Percentiles rank a stretch among this genome's conserved stretches.
Evolutionary conservation across 257 asterid species (phyloP).

Genomic region (Phtheirospermum japonicum): DNA sequence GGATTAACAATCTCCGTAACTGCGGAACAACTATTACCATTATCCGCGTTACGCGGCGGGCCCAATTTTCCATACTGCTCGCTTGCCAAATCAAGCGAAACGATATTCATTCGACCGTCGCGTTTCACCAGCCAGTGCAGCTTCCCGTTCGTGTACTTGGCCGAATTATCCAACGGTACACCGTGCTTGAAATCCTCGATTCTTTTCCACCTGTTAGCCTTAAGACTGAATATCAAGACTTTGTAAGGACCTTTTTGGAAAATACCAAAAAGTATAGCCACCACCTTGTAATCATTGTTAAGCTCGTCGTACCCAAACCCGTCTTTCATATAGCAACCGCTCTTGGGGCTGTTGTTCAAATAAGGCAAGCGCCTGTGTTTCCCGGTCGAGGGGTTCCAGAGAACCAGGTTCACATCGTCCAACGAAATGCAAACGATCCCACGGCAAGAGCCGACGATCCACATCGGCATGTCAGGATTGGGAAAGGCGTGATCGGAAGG

Average conservation of each 20-base stretch:
- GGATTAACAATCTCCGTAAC: slow-evolving; percentile 1
- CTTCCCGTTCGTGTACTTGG: neutral
- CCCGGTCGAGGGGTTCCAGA: slow-evolving; percentile 19
- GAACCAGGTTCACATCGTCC: neutral
- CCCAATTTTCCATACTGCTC: slow-evolving; percentile 14
- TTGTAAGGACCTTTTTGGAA: neutral
- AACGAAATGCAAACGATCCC: slow-evolving; percentile 18
- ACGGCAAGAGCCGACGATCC: slow-evolving; percentile 19
- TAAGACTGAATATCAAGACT: slow-evolving; percentile 15
- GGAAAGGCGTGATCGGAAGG: neutral
- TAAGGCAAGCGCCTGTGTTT: slow-evolving; percentile 6
- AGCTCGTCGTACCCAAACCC: slow-evolving; percentile 17
- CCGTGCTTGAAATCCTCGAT: slow-evolving; percentile 20
- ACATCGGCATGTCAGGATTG: neutral
- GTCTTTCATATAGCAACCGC: slow-evolving; percentile 18
- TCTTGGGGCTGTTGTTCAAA: neutral
- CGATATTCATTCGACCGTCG: neutral
- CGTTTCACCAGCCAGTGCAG: slow-evolving; percentile 21
- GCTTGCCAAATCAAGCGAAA: slow-evolving; percentile 16
- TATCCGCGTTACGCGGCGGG: neutral
- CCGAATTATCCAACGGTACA: slow-evolving; percentile 6
- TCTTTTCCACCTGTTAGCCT: slow-evolving; percentile 15
- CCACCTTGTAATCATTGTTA: slow-evolving; percentile 12
- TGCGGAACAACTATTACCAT: neutral
- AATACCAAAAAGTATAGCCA: slow-evolving; percentile 10